A percentile compares a stretch with the other conserved stretches of the same genome.
Conservation (phyloP, 352 stramenopile species). For the Phytophthora rubi region DNA sequence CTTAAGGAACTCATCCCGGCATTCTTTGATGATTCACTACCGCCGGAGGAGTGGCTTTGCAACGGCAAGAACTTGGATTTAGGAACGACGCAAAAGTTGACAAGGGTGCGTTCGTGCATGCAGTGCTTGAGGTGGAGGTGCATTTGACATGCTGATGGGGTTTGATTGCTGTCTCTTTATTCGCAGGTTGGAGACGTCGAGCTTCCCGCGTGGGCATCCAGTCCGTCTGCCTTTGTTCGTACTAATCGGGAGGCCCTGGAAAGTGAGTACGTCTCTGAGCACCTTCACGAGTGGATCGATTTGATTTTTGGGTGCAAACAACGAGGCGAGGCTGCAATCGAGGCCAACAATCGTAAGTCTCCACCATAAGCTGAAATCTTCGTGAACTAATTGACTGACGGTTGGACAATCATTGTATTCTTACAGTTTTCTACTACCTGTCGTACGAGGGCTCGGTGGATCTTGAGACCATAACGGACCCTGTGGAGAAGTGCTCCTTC, state of each 20-base stretch:
- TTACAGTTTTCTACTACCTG: conserved; percentile 88
- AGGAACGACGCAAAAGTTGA: conserved; percentile 90
- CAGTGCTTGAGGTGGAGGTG: no score
- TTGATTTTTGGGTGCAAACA: conserved; percentile 87
- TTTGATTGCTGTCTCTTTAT: neutral
- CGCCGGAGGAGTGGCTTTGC: conserved; percentile 90
- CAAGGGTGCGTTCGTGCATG: conserved; percentile 40
- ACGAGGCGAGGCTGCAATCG: conserved; percentile 69
- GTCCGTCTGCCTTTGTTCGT: conserved; percentile 79
- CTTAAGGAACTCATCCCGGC: conserved; percentile 99
- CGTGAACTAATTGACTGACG: conserved; percentile 3
- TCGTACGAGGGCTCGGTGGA: conserved; percentile 90
- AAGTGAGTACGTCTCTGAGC: conserved; percentile 71
- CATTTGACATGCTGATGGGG: neutral
- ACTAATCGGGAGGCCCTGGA: conserved; percentile 78
- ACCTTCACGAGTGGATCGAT: conserved; percentile 87
- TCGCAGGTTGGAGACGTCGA: conserved; percentile 93
- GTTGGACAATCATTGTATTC: neutral
- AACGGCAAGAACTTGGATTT: conserved; percentile 98
- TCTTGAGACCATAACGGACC: conserved; percentile 87
- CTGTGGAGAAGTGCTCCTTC: conserved; percentile 93
- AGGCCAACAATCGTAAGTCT: conserved; percentile 82
- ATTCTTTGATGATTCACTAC: conserved; percentile 95
- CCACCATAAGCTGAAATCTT: neutral
- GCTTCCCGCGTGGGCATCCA: conserved; percentile 94